These are phyloP conservation scores for Elaeagnus macrophylla DNA, from an alignment of 306 rosid genomes.

Conservation along the genomic window DNA sequence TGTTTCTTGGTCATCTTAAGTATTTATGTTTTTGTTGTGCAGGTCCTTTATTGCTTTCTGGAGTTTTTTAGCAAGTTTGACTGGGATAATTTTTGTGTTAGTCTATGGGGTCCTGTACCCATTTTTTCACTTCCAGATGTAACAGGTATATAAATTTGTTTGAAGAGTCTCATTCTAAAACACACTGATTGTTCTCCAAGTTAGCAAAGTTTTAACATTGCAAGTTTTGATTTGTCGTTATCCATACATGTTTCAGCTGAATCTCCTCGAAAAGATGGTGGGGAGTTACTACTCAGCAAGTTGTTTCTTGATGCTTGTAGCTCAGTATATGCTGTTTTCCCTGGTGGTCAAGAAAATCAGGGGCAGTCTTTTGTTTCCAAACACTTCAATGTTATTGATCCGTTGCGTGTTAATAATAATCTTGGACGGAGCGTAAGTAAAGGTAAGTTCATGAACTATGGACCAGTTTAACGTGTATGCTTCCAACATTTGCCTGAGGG, in stretches of 20 bases:
- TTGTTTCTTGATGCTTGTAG: slow-evolving; percentile 72
- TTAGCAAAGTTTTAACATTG: slow-evolving; percentile 3
- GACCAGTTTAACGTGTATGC: slow-evolving; percentile 9
- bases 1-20: slow-evolving; percentile 17
- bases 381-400: slow-evolving; percentile 94
- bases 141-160: slow-evolving; percentile 49
- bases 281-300: slow-evolving; percentile 81
- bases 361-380: slow-evolving; percentile 86
- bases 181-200: slow-evolving; percentile 3
- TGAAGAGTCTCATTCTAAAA: slow-evolving; percentile 8
- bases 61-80: slow-evolving; percentile 98
- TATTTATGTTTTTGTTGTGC: slow-evolving; percentile 15
- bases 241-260: slow-evolving; percentile 51
- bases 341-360: slow-evolving; percentile 75
- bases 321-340: slow-evolving; percentile 75
- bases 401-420: slow-evolving; percentile 91
- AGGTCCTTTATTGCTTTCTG: slow-evolving; percentile 92
- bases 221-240: slow-evolving; percentile 9
- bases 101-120: slow-evolving; percentile 97
- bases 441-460: slow-evolving; percentile 37
- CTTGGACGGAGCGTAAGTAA: slow-evolving; percentile 99
- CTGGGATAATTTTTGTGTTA: slow-evolving; percentile 96
- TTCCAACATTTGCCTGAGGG: slow-evolving; percentile 3
- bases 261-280: slow-evolving; percentile 90
- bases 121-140: slow-evolving; percentile 87